Evolutionary conservation across 768 basidiomycete species (phyloP), one percentile per base, ranked within the genome.

Genomic region (Hericium rajendrae): DNA sequence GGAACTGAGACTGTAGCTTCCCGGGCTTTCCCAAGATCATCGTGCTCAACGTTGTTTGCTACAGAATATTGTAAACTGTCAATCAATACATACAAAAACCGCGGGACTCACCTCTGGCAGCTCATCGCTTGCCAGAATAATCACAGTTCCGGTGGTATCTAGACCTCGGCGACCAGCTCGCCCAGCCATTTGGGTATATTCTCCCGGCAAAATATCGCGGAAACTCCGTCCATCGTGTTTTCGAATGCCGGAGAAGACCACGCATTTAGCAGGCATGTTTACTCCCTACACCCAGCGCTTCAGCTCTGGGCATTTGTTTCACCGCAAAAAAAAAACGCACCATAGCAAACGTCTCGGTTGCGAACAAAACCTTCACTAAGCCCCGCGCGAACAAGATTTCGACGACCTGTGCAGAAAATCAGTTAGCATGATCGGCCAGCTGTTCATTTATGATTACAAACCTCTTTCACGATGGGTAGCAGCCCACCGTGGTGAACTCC

Each of bases 301-400:
- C 39, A 43, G 51, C 22, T 18, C 18, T 41, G n/a, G 50, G 16
- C 18, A 2, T n/a, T 38, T 55, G 32, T 22, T 32, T 10, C 8
- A 16, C 20, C 66, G 55, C 26, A 26, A 4, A 26, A 56, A 26
- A 59, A 50, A 22, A 53, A 66, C 76, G 57, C 56, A 93, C 94
- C 95, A 99, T 98, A 0, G 95, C 95, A 69, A 99, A 99, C 0
- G 97, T 99, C 72, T 99, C 97, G 4, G 97, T 99, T 1, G 97
- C 97, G 68, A 99, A 99, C 6, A 99, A 74, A 20, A 97, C 83
- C 71, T 97, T 98, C 59, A 99, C 94, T 52, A 98, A 74, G 16
- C 97, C 97, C 48, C 93, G 83, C 9, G 94, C 90, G 69, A 99
- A 99, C 16, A 99, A 76, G 43, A 98, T 88, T 70, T 99, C 97